Conservation (phyloP, 257 asterid species). For the Nicotiana undulata region DNA sequence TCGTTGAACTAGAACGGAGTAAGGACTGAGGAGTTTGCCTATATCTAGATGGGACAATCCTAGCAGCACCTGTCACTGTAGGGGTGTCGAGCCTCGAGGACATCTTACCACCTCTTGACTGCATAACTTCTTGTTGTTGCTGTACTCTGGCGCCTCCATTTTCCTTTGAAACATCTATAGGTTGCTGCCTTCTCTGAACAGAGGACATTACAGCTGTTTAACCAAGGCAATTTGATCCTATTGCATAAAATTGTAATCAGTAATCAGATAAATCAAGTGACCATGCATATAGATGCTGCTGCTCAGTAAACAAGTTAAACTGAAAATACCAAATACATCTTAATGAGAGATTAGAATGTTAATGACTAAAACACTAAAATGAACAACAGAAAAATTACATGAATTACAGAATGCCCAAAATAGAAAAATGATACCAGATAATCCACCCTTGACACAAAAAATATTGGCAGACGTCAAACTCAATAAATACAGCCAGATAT, state of each 20-base stretch:
- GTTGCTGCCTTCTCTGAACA: constrained; percentile 22
- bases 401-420: background rate
- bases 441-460: too few relatives aligned
- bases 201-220: constrained; percentile 6
- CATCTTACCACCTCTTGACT: constrained; percentile 7
- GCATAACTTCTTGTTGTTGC: constrained; percentile 19
- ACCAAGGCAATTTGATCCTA: background rate
- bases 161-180: constrained; percentile 22
- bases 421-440: too few relatives aligned
- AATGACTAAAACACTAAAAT: background rate
- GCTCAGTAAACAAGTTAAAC: background rate
- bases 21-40: constrained; percentile 29
- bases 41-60: constrained; percentile 60
- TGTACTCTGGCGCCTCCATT: constrained; percentile 24
- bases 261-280: background rate
- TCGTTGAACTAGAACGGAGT: constrained; percentile 32
- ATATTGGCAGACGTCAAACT: too few relatives aligned
- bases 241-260: background rate
- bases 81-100: constrained; percentile 60
- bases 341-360: background rate
- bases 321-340: background rate
- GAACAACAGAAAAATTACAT: background rate
- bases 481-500: background rate
- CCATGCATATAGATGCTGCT: background rate
- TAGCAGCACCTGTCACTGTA: constrained; percentile 26